phyloP scores from a whole-genome alignment of 2,329 filamentous ascomycete genomes.

The Colletotrichum tabaci region DNA sequence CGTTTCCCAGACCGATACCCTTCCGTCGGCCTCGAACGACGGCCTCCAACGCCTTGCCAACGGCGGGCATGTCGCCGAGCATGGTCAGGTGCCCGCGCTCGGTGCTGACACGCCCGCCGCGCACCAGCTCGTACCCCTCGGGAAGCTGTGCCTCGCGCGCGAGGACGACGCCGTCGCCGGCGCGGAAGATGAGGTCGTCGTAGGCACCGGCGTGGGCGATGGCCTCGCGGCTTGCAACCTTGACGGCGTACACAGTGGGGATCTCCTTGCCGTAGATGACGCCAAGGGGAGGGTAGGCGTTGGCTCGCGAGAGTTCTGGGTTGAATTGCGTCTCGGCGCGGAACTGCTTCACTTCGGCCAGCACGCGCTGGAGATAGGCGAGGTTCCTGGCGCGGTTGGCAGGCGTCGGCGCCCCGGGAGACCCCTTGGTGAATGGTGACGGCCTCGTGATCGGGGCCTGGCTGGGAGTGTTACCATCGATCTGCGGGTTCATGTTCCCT shows the following conservation, averaged over 20 bases:
- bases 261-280: conserved; percentile 90
- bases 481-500: conserved; percentile 62
- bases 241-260: conserved; percentile 87
- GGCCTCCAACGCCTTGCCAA: conserved; percentile 81
- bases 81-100: conserved; percentile 91
- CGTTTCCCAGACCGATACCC: conserved; percentile 77
- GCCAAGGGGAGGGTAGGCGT: conserved; percentile 85
- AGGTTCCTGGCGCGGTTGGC: conserved; percentile 65
- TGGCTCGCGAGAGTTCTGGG: conserved; percentile 71
- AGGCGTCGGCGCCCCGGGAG: conserved; percentile 54
- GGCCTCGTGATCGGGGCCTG: conserved; percentile 42
- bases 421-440: conserved; percentile 44
- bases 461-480: conserved; percentile 52
- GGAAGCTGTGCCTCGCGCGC: conserved; percentile 90
- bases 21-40: conserved; percentile 76
- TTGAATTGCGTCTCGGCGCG: conserved; percentile 80
- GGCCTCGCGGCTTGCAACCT: conserved; percentile 79
- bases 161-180: conserved; percentile 90
- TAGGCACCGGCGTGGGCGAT: conserved; percentile 86
- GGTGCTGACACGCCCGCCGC: conserved; percentile 81
- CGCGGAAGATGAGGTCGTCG: conserved; percentile 88
- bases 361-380: conserved; percentile 81
- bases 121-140: conserved; percentile 80
- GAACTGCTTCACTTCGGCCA: conserved; percentile 80
- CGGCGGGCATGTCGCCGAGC: conserved; percentile 85